phyloP scores from a whole-genome alignment of 169 alveolate genomes.

The Plasmodium yoelii region DNA sequence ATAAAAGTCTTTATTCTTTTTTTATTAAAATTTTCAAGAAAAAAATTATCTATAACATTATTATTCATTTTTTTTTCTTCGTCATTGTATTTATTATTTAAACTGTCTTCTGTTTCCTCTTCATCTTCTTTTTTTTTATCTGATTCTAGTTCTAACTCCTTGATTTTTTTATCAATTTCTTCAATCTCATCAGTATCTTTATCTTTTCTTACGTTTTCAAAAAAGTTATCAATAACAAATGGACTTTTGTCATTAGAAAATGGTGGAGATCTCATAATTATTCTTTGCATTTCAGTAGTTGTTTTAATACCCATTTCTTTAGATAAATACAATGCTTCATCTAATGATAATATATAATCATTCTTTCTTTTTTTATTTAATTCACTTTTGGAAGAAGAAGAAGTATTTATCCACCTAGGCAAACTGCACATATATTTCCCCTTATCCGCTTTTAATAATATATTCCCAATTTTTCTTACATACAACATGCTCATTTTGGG shows the following conservation, averaged over 20 bases:
- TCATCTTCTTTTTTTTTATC: conserved; percentile 14
- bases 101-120: neutral
- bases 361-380: conserved; percentile 11
- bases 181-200: conserved; percentile 56
- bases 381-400: conserved; percentile 14
- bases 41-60: conserved; percentile 17
- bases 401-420: conserved; percentile 4
- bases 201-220: conserved; percentile 55
- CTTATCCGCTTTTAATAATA: neutral
- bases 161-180: conserved; percentile 37
- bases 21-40: conserved; percentile 44
- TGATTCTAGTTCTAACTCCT: conserved; percentile 12
- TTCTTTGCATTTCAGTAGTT: conserved; percentile 83
- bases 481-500: conserved; percentile 1
- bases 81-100: conserved; percentile 7
- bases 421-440: neutral
- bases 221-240: conserved; percentile 84
- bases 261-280: conserved; percentile 87
- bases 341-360: conserved; percentile 50
- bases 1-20: conserved; percentile 79
- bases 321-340: conserved; percentile 88
- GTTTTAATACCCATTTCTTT: conserved; percentile 90
- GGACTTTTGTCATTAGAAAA: conserved; percentile 88
- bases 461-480: neutral
- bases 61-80: conserved; percentile 4